phyloP scores from a whole-genome alignment of 306 rosid species.

The Dryas alaskensis region DNA sequence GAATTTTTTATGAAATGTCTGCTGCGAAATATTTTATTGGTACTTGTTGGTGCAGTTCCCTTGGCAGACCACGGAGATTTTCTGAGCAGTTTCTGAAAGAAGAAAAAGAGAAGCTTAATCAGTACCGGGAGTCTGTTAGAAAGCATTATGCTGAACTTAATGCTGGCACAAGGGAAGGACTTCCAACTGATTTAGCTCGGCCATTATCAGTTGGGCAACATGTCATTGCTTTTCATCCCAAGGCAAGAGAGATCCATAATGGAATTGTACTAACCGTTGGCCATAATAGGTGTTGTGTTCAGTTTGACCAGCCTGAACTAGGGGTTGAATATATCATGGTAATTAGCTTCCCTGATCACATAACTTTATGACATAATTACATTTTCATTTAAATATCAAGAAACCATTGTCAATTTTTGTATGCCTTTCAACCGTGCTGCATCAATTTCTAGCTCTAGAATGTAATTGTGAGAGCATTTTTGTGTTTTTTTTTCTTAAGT shows the following conservation, averaged over 20 bases:
- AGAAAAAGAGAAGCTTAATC: conserved; percentile 83
- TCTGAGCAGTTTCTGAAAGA: conserved; percentile 76
- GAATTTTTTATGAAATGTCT: conserved; percentile 17
- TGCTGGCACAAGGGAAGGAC: conserved; percentile 80
- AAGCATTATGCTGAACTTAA: conserved; percentile 80
- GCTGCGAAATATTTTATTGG: conserved; percentile 16
- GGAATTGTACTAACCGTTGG: conserved; percentile 82
- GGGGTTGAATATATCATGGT: conserved; percentile 88
- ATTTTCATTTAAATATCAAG: not conserved
- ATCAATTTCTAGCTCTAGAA: not conserved
- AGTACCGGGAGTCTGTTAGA: conserved; percentile 85
- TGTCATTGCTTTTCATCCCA: conserved; percentile 78
- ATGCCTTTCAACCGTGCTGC: not conserved
- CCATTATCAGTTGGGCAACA: conserved; percentile 86
- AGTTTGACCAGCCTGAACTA: conserved; percentile 76
- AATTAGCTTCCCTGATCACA: conserved; percentile 29
- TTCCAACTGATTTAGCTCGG: conserved; percentile 82
- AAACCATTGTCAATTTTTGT: not conserved
- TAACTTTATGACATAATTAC: not conserved
- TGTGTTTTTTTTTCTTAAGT: not conserved
- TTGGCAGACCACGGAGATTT: conserved; percentile 90
- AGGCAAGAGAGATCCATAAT: conserved; percentile 69
- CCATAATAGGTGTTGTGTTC: conserved; percentile 60
- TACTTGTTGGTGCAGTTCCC: conserved; percentile 69
- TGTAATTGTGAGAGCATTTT: not conserved